Base-by-base conservation (phyloP, 768 basidiomycete species). In the Collybia nuda region DNA sequence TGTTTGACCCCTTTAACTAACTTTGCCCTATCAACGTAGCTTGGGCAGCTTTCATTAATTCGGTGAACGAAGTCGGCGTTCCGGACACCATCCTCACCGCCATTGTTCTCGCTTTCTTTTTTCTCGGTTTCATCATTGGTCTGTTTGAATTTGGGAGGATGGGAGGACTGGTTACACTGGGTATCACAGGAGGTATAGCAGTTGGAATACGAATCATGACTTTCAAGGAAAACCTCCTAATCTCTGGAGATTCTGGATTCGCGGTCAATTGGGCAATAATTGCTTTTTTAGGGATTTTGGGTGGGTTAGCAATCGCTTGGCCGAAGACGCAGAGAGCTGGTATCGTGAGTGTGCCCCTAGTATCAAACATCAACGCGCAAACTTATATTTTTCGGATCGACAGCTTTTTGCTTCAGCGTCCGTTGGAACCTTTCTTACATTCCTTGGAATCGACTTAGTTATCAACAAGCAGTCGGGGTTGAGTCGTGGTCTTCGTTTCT, bases 31-130 rank as follows among this genome's bases (percentile, higher is more conserved):
- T 48, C 19, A 32, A 24, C 43, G 7, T 52, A 84, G 84, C 80
- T 4, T 88, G 85, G 85, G 74, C 81, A 6, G 80, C 84, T 9
- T 69, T 88, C 42, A 68, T 81, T 49, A 88, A 84, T 62, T 75
- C 81, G 1, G 63, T 81, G 2, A 67, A 71, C 51, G 65, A 75
- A 2, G 58, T 67, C 6, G 79, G 81, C 18, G 56, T 85, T 9
- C 64, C 79, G 0, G 86, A 88, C 59, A 48, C 78, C 17, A 59
- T 78, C 5, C 64, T 88, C 37, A 77, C 77, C 1, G 51, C 73
- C 35, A 71, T 83, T 45, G 68, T 78, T 6, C 50, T 87, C 21
- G 72, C 63, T 0, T 69, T 81, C 44, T 85, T 83, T 56, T 56
- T 64, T 32, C 46, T 77, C 39, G 82, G 81, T 0, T 81, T 82